phyloP scores from a whole-genome alignment of 2,329 filamentous ascomycete species.

The Stemphylium vesicarium region DNA sequence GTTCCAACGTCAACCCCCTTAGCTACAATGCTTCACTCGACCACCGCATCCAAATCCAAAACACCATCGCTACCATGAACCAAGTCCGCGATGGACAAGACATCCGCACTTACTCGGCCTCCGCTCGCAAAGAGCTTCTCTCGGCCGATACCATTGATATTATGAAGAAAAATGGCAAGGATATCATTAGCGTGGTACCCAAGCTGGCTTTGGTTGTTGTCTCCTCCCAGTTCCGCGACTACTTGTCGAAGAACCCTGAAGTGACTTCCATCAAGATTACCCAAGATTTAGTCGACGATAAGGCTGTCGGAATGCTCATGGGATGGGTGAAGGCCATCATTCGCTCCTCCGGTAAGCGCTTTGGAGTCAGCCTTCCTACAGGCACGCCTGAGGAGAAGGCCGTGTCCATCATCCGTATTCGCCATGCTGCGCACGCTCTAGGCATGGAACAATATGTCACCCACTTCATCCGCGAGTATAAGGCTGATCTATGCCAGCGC shows the following conservation, averaged over 20 bases:
- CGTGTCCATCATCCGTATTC: too few relatives aligned
- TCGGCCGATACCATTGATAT: background rate
- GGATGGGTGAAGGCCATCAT: too few relatives aligned
- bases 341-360: too few relatives aligned
- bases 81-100: background rate
- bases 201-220: slow-evolving; percentile 1
- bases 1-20: background rate
- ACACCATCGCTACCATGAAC: background rate
- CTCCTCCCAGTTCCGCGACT: background rate
- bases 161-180: background rate
- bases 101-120: background rate
- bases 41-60: background rate
- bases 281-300: too few relatives aligned
- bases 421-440: too few relatives aligned
- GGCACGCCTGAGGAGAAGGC: too few relatives aligned
- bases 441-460: too few relatives aligned
- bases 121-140: background rate
- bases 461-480: too few relatives aligned
- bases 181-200: background rate
- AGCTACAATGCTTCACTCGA: background rate
- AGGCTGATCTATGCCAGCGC: too few relatives aligned
- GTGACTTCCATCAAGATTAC: too few relatives aligned
- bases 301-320: too few relatives aligned
- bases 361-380: too few relatives aligned
- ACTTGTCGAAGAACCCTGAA: background rate